Conservation (phyloP, 805 yeast genomes). For the Zygoascus flipseniorum region DNA sequence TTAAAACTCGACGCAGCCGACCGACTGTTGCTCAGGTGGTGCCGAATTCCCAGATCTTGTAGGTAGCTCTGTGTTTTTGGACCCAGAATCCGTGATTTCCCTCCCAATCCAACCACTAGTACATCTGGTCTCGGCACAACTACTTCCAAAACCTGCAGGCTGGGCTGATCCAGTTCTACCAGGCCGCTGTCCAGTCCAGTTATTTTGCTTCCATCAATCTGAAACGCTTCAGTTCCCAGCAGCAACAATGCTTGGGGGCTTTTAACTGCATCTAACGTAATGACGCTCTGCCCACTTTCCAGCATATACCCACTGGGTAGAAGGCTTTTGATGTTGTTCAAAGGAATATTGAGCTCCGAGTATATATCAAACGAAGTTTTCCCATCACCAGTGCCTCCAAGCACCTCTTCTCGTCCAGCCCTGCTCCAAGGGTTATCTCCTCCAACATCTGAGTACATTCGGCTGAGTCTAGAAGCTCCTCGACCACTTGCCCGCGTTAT, state of each 20-base stretch:
- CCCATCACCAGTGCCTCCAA: slow-evolving; percentile 2
- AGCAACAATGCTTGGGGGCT: slow-evolving; percentile 24
- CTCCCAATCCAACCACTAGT: slow-evolving; percentile 63
- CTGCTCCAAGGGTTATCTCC: neutral
- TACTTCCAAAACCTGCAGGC: slow-evolving; percentile 42
- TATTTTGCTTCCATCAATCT: slow-evolving; percentile 39
- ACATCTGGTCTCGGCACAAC: slow-evolving; percentile 74
- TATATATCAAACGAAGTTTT: slow-evolving; percentile 31
- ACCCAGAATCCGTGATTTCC: slow-evolving; percentile 51
- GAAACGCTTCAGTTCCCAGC: slow-evolving; percentile 46
- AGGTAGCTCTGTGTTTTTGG: slow-evolving; percentile 44
- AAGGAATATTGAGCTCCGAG: slow-evolving; percentile 36
- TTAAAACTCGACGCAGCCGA: slow-evolving; percentile 67
- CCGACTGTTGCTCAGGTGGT: slow-evolving; percentile 56
- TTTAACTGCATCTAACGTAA: slow-evolving; percentile 22
- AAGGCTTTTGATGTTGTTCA: slow-evolving; percentile 43
- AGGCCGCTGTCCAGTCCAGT: slow-evolving; percentile 44
- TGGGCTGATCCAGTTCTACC: slow-evolving; percentile 42
- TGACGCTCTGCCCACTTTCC: slow-evolving; percentile 43
- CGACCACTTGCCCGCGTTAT: too few relatives aligned
- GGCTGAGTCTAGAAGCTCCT: neutral
- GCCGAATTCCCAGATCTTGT: slow-evolving; percentile 54
- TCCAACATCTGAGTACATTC: neutral
- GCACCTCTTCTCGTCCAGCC: neutral
- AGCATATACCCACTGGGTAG: slow-evolving; percentile 52